Evolutionary conservation across 495 filamentous ascomycete species (phyloP).

Genomic region (Beverwykella pulmonaria): DNA sequence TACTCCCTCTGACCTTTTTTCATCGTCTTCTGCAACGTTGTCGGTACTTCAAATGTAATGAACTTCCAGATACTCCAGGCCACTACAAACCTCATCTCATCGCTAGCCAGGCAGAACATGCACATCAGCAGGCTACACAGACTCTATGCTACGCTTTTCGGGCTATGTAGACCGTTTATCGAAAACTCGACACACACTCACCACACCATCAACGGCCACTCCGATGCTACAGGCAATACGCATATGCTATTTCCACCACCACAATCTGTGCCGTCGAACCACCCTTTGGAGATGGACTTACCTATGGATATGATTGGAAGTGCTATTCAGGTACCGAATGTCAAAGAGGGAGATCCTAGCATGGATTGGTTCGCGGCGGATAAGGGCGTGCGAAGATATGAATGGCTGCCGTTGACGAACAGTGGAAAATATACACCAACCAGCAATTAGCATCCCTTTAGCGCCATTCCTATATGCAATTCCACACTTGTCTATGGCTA

Average conservation of each 20-base stretch:
- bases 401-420: too few species aligned
- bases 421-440: too few species aligned
- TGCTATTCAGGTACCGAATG: too few species aligned
- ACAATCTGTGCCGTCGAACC: background rate
- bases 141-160: slow-evolving; percentile 5
- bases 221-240: background rate
- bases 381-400: too few species aligned
- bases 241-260: background rate
- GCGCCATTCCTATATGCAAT: too few species aligned
- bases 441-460: too few species aligned
- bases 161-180: slow-evolving; percentile 11
- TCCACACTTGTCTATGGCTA: too few species aligned
- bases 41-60: slow-evolving; percentile 8
- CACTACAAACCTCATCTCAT: background rate
- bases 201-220: background rate
- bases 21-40: slow-evolving; percentile 24
- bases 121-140: background rate
- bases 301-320: too few species aligned
- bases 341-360: slow-evolving; percentile 4
- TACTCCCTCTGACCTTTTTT: slow-evolving; percentile 18
- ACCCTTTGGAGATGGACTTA: background rate
- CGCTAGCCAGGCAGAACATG: background rate
- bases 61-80: slow-evolving; percentile 14
- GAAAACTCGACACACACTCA: background rate
- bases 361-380: slow-evolving; percentile 15